Evolutionary conservation across 257 asterid species (phyloP).

Genomic region (Ehretia macrophylla): DNA sequence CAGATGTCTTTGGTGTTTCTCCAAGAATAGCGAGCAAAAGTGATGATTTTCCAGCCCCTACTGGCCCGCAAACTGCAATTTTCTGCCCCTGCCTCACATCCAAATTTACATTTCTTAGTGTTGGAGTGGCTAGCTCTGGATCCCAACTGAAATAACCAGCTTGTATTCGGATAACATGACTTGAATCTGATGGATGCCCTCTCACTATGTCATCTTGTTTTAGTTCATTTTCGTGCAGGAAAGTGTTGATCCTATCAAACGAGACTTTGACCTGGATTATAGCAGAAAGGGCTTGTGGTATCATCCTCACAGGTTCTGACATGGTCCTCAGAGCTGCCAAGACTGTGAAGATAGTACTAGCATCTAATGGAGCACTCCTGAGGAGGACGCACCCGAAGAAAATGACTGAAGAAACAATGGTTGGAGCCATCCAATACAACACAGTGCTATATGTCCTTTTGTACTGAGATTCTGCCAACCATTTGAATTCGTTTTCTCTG

Average conservation of each 20-base stretch:
- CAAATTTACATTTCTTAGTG: slow-evolving; percentile 28
- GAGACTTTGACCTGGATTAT: slow-evolving; percentile 71
- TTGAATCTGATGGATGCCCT: slow-evolving; percentile 11
- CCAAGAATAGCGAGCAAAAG: slow-evolving; percentile 60
- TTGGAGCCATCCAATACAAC: slow-evolving; percentile 72
- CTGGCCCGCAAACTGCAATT: slow-evolving; percentile 68
- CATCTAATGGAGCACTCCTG: slow-evolving; percentile 52
- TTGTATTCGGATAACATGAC: slow-evolving; percentile 22
- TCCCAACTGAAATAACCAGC: slow-evolving; percentile 62
- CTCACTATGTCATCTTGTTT: slow-evolving; percentile 18
- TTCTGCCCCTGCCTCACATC: slow-evolving; percentile 46
- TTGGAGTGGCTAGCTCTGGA: slow-evolving; percentile 26
- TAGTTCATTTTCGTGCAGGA: slow-evolving; percentile 66
- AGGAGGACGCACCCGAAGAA: slow-evolving; percentile 54
- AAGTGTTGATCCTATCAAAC: slow-evolving; percentile 51
- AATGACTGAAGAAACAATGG: slow-evolving; percentile 51
- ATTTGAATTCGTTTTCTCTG: slow-evolving; percentile 53
- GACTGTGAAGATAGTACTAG: slow-evolving; percentile 60
- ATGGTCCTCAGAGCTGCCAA: slow-evolving; percentile 60
- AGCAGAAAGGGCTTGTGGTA: slow-evolving; percentile 59
- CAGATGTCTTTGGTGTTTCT: slow-evolving; percentile 61
- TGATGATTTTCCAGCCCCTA: slow-evolving; percentile 79
- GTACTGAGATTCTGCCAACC: slow-evolving; percentile 52
- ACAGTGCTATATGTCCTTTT: slow-evolving; percentile 31
- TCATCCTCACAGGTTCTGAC: slow-evolving; percentile 57